phyloP scores from a whole-genome alignment of 495 filamentous ascomycete genomes.

The Penicillium daleae region DNA sequence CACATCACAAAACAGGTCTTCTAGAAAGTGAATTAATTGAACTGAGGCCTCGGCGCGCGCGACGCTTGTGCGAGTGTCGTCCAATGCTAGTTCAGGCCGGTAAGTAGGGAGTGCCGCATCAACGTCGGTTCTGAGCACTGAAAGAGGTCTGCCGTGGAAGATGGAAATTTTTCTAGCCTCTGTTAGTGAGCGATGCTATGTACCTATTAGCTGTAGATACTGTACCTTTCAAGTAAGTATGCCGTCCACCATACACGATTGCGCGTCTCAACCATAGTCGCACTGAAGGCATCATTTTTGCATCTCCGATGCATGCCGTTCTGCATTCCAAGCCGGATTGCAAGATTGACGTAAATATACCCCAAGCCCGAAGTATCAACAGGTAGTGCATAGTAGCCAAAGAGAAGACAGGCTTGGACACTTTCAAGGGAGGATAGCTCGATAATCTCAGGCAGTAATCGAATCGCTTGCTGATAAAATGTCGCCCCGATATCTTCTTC shows the following conservation, averaged over 20 bases:
- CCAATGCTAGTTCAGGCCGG: not conserved
- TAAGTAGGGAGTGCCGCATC: not conserved
- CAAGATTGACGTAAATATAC: conserved; percentile 43
- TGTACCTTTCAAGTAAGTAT: conserved; percentile 42
- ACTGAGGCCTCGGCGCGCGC: conserved; percentile 1
- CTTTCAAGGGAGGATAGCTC: conserved; percentile 43
- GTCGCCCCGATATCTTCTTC: conserved; percentile 45
- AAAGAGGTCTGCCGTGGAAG: not conserved
- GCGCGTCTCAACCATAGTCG: conserved; percentile 35
- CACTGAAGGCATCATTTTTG: conserved; percentile 27
- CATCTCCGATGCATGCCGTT: conserved; percentile 49
- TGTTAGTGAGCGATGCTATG: too few relatives aligned
- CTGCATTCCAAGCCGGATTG: conserved; percentile 43
- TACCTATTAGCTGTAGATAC: too few relatives aligned
- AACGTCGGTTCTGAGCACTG: not conserved
- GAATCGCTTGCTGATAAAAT: conserved; percentile 44
- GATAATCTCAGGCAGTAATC: conserved; percentile 47
- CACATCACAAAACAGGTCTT: not conserved
- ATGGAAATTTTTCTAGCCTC: conserved; percentile 1
- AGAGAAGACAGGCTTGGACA: conserved; percentile 45
- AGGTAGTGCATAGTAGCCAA: conserved; percentile 41
- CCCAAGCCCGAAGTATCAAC: conserved; percentile 43
- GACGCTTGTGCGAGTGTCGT: not conserved
- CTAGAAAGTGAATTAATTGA: not conserved
- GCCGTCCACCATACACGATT: conserved; percentile 48